phyloP scores from a whole-genome alignment of 176 grass and related monocot genomes.

The Canna indica region DNA sequence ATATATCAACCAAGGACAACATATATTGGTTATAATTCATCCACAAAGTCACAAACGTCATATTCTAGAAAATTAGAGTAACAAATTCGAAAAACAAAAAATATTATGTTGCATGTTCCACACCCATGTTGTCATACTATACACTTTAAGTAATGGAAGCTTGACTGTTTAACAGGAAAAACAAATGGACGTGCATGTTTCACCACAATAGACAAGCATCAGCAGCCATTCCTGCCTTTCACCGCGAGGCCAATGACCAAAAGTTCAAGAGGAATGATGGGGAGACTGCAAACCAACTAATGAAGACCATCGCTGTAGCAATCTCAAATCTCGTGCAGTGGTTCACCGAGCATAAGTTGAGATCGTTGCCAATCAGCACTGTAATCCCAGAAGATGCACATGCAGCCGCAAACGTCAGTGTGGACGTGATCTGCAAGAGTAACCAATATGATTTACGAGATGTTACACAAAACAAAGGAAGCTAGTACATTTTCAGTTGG shows the following conservation, averaged over 20 bases:
- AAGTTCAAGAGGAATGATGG: slow-evolving; percentile 64
- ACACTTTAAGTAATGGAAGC: background rate
- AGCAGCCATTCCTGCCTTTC: slow-evolving; percentile 8
- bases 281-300: slow-evolving; percentile 61
- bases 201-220: background rate
- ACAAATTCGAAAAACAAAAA: too few species aligned
- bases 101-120: background rate
- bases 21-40: too few species aligned
- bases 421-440: slow-evolving; percentile 55
- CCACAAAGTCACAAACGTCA: too few species aligned
- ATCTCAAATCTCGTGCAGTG: slow-evolving; percentile 59
- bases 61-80: too few species aligned
- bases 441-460: background rate
- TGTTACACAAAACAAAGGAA: background rate
- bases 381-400: slow-evolving; percentile 77
- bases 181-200: background rate
- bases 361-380: slow-evolving; percentile 57
- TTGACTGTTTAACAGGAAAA: background rate
- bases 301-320: slow-evolving; percentile 69
- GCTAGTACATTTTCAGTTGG: background rate
- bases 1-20: too few species aligned
- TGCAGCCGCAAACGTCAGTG: slow-evolving; percentile 50
- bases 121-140: background rate
- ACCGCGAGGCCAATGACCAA: slow-evolving; percentile 47
- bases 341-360: slow-evolving; percentile 49